These are phyloP conservation scores for Scheffersomyces segobiensis DNA, from an alignment of 1,139 yeast species.

Conservation along the genomic window DNA sequence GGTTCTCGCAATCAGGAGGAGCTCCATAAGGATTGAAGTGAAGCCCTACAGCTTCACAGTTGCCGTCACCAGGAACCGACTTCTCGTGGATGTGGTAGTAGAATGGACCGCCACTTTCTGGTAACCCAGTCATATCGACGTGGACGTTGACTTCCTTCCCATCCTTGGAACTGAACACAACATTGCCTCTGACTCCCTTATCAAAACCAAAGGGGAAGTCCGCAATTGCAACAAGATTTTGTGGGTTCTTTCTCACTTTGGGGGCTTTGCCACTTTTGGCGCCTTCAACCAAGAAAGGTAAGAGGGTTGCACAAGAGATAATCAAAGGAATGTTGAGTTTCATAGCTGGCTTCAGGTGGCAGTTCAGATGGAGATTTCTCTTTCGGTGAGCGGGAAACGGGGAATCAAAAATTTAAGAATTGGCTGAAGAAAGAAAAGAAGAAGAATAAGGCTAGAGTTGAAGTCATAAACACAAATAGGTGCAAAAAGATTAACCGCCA, in stretches of 20 bases:
- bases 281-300: conserved; percentile 17
- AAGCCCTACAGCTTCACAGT: conserved; percentile 50
- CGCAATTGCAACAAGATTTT: conserved; percentile 53
- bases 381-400: not conserved
- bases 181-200: conserved; percentile 45
- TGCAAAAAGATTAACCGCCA: not conserved
- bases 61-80: conserved; percentile 42
- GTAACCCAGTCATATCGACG: conserved; percentile 60
- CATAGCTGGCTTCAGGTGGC: conserved; percentile 1
- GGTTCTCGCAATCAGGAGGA: conserved; percentile 41
- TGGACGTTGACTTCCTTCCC: conserved; percentile 57
- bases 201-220: conserved; percentile 53
- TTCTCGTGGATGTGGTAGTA: conserved; percentile 57
- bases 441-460: not conserved
- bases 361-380: not conserved
- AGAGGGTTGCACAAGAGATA: conserved; percentile 2
- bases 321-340: conserved; percentile 4
- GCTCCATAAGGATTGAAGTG: conserved; percentile 59
- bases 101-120: conserved; percentile 58
- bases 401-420: not conserved
- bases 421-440: not conserved
- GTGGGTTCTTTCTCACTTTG: conserved; percentile 42
- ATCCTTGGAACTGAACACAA: conserved; percentile 47
- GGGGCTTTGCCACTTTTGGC: conserved; percentile 41
- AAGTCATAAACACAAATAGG: not conserved